Percentiles rank a stretch among this genome's conserved stretches.
Conservation (phyloP, 306 rosid genomes). For the Abrus pulchellus region DNA sequence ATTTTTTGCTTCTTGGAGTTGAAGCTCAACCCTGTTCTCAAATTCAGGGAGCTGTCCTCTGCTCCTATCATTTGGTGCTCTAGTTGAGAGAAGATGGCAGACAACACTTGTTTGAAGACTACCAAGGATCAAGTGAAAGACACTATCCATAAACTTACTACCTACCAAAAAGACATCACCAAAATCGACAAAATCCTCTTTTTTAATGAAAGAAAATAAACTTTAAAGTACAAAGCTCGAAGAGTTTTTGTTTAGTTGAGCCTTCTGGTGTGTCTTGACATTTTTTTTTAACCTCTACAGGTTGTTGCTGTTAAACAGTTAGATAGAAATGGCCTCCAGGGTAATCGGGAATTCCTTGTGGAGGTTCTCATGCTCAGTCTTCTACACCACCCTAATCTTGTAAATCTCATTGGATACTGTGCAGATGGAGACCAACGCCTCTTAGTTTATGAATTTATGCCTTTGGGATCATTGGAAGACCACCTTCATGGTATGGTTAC, state of each 20-base stretch:
- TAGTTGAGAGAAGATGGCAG: too few species aligned
- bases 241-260: constrained; percentile 19
- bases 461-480: constrained; percentile 70
- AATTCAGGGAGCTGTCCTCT: too few species aligned
- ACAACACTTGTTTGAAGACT: too few species aligned
- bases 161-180: too few species aligned
- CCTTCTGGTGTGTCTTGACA: constrained; percentile 12
- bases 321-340: constrained; percentile 95
- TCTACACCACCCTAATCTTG: constrained; percentile 52
- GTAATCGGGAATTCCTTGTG: constrained; percentile 90
- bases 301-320: constrained; percentile 93
- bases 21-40: too few species aligned
- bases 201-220: background rate
- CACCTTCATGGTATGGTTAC: constrained; percentile 83
- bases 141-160: too few species aligned
- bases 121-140: too few species aligned
- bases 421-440: constrained; percentile 54
- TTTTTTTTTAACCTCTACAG: constrained; percentile 54
- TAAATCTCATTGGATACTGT: constrained; percentile 50
- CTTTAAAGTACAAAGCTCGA: background rate
- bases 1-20: too few species aligned
- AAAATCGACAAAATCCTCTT: background rate
- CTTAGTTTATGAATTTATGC: constrained; percentile 50
- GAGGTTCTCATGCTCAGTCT: constrained; percentile 11
- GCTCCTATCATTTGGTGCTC: too few species aligned